These are phyloP conservation scores for Stephanodiscus triporus DNA, from an alignment of 108 stramenopile species.

Conservation along the genomic window DNA sequence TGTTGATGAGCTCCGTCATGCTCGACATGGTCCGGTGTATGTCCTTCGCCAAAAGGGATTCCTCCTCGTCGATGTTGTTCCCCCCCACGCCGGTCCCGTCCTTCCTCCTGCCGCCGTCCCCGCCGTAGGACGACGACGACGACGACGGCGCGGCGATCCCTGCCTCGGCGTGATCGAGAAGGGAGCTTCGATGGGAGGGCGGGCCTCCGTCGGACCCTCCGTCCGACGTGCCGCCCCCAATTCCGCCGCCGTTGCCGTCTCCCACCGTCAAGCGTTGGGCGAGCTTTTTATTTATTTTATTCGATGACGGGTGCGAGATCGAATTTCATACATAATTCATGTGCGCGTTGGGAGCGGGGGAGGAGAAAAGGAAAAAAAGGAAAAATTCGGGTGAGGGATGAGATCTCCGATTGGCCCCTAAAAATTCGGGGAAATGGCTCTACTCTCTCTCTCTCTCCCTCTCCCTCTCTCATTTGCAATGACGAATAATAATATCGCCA, in stretches of 20 bases:
- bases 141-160: conserved; percentile 28
- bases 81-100: no score
- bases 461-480: no score
- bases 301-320: no score
- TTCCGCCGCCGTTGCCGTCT: no score
- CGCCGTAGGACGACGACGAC: conserved; percentile 10
- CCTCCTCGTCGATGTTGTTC: conserved; percentile 62
- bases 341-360: no score
- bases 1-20: conserved; percentile 72
- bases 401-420: no score
- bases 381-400: background rate
- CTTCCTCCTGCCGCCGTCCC: conserved; percentile 4
- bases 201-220: no score
- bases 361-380: background rate
- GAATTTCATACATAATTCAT: no score
- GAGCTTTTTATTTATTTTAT: conserved; percentile 26
- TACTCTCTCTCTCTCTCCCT: no score
- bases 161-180: conserved; percentile 65
- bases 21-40: conserved; percentile 69
- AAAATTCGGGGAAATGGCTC: no score
- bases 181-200: conserved; percentile 14
- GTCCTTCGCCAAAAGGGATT: conserved; percentile 68
- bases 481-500: no score
- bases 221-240: no score
- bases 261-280: conserved; percentile 41